These are phyloP conservation scores for Pyrenochaeta sp. DNA, from an alignment of 2,329 filamentous ascomycete species.

Conservation along the genomic window DNA sequence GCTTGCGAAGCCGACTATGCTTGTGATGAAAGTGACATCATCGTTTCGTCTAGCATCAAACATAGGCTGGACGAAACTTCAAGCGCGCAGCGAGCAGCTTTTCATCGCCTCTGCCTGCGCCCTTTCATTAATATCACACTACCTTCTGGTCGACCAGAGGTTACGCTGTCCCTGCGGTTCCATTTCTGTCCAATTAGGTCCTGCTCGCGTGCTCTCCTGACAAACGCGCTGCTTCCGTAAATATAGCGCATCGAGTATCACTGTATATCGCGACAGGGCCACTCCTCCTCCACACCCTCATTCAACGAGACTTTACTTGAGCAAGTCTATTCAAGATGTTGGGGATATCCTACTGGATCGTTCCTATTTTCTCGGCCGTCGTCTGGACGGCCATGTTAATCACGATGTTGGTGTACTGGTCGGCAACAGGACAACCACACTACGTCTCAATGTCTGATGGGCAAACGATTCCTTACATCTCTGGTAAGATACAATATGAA, in stretches of 20 bases:
- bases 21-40: slow-evolving; percentile 19
- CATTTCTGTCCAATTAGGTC: slow-evolving; percentile 1
- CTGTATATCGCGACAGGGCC: slow-evolving; percentile 1
- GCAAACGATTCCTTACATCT: slow-evolving; percentile 49
- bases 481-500: background rate
- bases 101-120: slow-evolving; percentile 9
- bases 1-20: slow-evolving; percentile 15
- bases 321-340: slow-evolving; percentile 34
- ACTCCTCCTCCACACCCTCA: background rate
- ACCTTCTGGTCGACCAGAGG: slow-evolving; percentile 4
- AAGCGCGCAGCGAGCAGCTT: background rate
- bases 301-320: background rate
- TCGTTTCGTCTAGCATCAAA: slow-evolving; percentile 13
- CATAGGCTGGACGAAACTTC: slow-evolving; percentile 16
- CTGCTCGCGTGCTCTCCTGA: slow-evolving; percentile 10
- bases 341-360: slow-evolving; percentile 63
- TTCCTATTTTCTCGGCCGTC: slow-evolving; percentile 72
- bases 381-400: slow-evolving; percentile 68
- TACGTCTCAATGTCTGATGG: slow-evolving; percentile 67
- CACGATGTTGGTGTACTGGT: slow-evolving; percentile 76
- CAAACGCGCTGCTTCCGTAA: slow-evolving; percentile 10
- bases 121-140: slow-evolving; percentile 6
- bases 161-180: slow-evolving; percentile 4
- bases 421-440: slow-evolving; percentile 62
- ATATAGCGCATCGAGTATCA: slow-evolving; percentile 2